These are phyloP conservation scores for Somion occarium DNA, from an alignment of 1,284 basidiomycete genomes.

Conservation along the genomic window DNA sequence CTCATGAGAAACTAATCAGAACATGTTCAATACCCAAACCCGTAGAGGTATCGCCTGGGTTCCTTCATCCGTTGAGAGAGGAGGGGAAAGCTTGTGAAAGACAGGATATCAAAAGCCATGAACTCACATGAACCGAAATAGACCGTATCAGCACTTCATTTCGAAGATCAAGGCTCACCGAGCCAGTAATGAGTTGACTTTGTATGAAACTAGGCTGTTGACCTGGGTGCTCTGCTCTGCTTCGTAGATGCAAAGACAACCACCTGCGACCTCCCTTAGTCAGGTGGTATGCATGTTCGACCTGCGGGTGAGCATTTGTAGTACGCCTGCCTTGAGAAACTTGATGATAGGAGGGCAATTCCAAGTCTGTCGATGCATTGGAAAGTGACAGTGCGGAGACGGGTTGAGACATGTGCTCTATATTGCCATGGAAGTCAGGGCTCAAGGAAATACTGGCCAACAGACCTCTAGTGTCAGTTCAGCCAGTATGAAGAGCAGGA, in stretches of 20 bases:
- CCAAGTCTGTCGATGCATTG: not conserved
- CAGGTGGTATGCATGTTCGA: slow-evolving; percentile 17
- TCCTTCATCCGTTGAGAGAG: too few species aligned
- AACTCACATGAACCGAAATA: slow-evolving; percentile 37
- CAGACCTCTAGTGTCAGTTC: too few species aligned
- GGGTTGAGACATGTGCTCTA: not conserved
- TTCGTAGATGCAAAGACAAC: slow-evolving; percentile 37
- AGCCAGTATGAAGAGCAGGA: too few species aligned
- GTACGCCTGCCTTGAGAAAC: slow-evolving; percentile 6
- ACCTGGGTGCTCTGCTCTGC: slow-evolving; percentile 30
- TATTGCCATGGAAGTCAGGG: too few species aligned
- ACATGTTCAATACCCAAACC: too few species aligned
- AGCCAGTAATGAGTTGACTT: slow-evolving; percentile 39
- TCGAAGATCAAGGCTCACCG: slow-evolving; percentile 39
- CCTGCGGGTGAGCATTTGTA: not conserved
- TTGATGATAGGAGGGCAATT: slow-evolving; percentile 19
- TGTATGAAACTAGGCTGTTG: slow-evolving; percentile 38
- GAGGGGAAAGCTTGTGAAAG: too few species aligned
- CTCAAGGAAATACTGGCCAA: too few species aligned
- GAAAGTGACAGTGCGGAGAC: not conserved
- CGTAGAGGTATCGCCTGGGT: too few species aligned
- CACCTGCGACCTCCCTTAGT: slow-evolving; percentile 29
- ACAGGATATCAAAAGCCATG: too few species aligned
- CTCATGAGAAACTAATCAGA: too few species aligned
- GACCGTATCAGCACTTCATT: slow-evolving; percentile 40